These are phyloP conservation scores for Rubroboletus satanas DNA, from an alignment of 768 basidiomycete genomes.

Conservation along the genomic window DNA sequence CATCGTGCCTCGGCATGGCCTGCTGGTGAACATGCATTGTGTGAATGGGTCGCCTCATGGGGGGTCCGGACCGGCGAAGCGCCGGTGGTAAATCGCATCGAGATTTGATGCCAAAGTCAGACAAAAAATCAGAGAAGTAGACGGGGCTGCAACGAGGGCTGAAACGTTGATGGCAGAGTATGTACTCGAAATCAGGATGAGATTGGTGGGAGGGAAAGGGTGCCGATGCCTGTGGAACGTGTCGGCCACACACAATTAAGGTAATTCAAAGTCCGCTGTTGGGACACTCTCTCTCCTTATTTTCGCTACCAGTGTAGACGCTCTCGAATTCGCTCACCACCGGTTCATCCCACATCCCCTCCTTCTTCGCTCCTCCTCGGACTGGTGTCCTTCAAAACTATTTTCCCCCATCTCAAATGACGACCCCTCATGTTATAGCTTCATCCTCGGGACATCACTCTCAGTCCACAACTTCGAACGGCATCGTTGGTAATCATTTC, in stretches of 20 bases:
- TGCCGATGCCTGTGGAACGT: conserved; percentile 23
- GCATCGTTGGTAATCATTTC: conserved; percentile 76
- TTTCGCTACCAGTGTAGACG: conserved; percentile 24
- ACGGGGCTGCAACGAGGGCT: not conserved
- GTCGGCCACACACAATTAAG: conserved; percentile 22
- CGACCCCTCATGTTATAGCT: conserved; percentile 81
- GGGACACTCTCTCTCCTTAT: conserved; percentile 23
- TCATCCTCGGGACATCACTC: conserved; percentile 70
- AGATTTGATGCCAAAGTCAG: not conserved
- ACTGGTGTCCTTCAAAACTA: conserved; percentile 26
- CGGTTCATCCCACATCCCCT: conserved; percentile 19
- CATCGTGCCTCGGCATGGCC: not conserved
- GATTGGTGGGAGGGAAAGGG: not conserved
- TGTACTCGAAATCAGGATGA: not conserved
- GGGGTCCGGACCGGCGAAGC: not conserved
- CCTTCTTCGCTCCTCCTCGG: conserved; percentile 27
- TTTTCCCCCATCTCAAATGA: conserved; percentile 41
- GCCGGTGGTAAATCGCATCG: conserved; percentile 1
- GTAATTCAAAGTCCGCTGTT: conserved; percentile 33
- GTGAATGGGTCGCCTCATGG: conserved; percentile 1
- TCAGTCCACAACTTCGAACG: conserved; percentile 58
- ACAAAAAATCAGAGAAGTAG: not conserved
- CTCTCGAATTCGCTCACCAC: conserved; percentile 19
- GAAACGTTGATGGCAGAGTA: not conserved
- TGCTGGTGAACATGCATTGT: conserved; percentile 11